Conservation (phyloP, 768 basidiomycete species). For the Rubroboletus satanas region DNA sequence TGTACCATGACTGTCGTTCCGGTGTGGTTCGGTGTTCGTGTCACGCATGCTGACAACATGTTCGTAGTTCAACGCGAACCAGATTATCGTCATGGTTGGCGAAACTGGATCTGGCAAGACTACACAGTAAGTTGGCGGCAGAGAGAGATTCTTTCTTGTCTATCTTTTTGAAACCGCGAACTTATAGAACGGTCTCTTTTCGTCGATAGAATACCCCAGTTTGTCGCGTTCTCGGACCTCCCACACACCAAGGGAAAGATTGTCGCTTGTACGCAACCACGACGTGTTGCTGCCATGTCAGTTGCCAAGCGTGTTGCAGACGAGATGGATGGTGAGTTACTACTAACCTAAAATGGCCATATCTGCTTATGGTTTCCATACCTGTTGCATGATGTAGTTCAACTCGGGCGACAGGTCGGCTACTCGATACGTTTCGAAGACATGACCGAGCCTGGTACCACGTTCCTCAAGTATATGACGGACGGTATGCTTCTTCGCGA, state of each 20-base stretch:
- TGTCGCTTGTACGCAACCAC: conserved; percentile 94
- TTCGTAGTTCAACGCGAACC: conserved; percentile 40
- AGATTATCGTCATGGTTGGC: conserved; percentile 88
- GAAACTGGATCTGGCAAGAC: conserved; percentile 97
- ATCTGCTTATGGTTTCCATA: conserved; percentile 6
- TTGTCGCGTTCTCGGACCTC: conserved; percentile 89
- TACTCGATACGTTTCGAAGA: conserved; percentile 99
- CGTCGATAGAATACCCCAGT: conserved; percentile 83
- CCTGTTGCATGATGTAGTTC: conserved; percentile 47
- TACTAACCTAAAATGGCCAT: background rate
- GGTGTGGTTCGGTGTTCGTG: background rate
- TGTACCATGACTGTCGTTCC: background rate
- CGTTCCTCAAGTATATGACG: conserved; percentile 99
- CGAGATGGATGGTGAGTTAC: conserved; percentile 89
- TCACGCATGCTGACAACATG: background rate
- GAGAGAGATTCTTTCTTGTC: conserved; percentile 18
- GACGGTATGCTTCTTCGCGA: conserved; percentile 99
- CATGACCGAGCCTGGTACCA: conserved; percentile 72
- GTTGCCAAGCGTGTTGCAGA: conserved; percentile 98
- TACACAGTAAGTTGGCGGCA: conserved; percentile 67
- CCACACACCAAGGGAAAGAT: conserved; percentile 88
- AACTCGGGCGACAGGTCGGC: conserved; percentile 91
- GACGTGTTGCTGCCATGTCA: conserved; percentile 96
- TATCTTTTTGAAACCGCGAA: conserved; percentile 16
- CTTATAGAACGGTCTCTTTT: conserved; percentile 31